Base-by-base conservation (phyloP, 2,329 filamentous ascomycete genomes). In the Aaosphaeria arxii region DNA sequence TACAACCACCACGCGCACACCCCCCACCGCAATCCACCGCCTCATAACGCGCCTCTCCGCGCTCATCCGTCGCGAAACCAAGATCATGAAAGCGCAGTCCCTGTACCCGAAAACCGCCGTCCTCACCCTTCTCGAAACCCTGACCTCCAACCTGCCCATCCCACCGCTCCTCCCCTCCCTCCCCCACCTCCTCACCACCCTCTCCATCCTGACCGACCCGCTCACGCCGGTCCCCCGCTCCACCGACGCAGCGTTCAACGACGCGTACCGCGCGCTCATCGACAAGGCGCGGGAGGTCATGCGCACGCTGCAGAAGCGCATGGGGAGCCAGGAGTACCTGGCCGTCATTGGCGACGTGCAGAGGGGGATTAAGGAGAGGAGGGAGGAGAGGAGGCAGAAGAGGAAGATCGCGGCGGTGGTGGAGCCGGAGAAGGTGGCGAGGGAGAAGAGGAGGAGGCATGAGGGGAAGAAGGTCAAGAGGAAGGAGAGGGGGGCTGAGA, bases 331-430 rank as follows among this genome's bases (percentile, higher is more conserved):
- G 1, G 83, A 83, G 52, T 99, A 91, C 72, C 84, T 91, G n/a
- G 77, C 79, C 46, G 79, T 86, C 41, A 77, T 97, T 63, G 71
- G 88, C 36, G 80, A 80, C 38, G 89, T 95, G 5, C 83, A 89
- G 51, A 84, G 87, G 45, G 81, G 79, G 11, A 85, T 94, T n/a
- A 82, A 81, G 62, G 79, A 80, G 55, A 83, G 86, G 61, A 79
- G 94, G 56, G 83, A 89, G 65, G 82, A 85, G 61, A 77, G 95
- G 55, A 83, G 87, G 46, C 83, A 80, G 54, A 99, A 99, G 81
- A 82, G 94, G 62, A 89, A 89, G 72, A 89, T 97, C 55, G 91
- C 95, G 66, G 89, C 89, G 7, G 85, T 99, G 28, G 81, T 81
- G 43, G 83, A 87, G 63, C 94, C 94, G 1, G 92, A 86, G 76